phyloP scores from a whole-genome alignment of 352 stramenopile species.

The Globisporangium viniferum region DNA sequence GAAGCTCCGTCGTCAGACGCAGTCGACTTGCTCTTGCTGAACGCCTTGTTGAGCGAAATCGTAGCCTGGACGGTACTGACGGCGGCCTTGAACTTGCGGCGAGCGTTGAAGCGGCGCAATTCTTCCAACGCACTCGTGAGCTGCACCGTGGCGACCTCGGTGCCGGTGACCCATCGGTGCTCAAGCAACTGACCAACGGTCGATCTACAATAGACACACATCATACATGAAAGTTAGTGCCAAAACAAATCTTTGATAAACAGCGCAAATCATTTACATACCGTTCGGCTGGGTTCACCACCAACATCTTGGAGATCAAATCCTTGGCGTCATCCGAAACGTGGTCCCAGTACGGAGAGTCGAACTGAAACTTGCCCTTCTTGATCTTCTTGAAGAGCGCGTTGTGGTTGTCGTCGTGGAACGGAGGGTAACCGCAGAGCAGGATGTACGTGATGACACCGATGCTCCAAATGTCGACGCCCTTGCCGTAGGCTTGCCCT shows the following conservation, averaged over 20 bases:
- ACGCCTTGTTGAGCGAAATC: constrained; percentile 72
- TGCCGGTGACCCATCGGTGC: constrained; percentile 89
- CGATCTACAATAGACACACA: constrained; percentile 35
- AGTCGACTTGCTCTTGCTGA: constrained; percentile 54
- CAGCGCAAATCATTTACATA: constrained; percentile 19
- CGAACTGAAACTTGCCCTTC: constrained; percentile 93
- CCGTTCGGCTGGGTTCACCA: constrained; percentile 88
- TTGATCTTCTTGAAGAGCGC: constrained; percentile 95
- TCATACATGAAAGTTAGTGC: background rate
- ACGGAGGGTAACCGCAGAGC: constrained; percentile 83
- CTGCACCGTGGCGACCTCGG: constrained; percentile 81
- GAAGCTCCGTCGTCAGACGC: constrained; percentile 12
- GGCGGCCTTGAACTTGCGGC: constrained; percentile 93
- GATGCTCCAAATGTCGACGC: constrained; percentile 89
- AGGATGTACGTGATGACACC: constrained; percentile 89
- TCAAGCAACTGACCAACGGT: constrained; percentile 83
- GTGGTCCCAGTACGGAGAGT: constrained; percentile 94
- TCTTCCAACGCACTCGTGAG: constrained; percentile 91
- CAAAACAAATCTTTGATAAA: background rate
- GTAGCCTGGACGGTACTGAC: constrained; percentile 85
- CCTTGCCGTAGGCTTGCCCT: constrained; percentile 73
- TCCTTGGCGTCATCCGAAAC: constrained; percentile 94
- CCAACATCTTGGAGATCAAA: constrained; percentile 91
- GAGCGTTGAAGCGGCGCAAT: constrained; percentile 93
- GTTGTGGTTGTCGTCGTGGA: constrained; percentile 92